Evolutionary conservation across 306 rosid species (phyloP).

Genomic region (Trifolium fragiferum): DNA sequence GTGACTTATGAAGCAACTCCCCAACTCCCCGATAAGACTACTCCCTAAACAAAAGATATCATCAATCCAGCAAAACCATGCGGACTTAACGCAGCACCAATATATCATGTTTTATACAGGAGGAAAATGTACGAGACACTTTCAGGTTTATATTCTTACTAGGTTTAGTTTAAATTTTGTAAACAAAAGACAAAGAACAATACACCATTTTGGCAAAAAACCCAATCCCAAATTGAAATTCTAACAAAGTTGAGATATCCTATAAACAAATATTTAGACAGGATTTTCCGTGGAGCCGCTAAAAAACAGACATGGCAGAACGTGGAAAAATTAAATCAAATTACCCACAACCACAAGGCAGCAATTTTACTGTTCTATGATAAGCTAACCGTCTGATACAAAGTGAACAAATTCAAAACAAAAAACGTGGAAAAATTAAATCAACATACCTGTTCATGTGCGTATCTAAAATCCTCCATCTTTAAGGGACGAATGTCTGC

Average conservation of each 20-base stretch:
- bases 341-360: too few relatives aligned
- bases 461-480: constrained; percentile 84
- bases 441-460: constrained; percentile 81
- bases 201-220: neutral
- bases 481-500: constrained; percentile 74
- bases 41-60: too few relatives aligned
- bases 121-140: neutral
- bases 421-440: constrained; percentile 14
- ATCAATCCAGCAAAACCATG: neutral
- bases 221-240: neutral
- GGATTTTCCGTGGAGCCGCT: too few relatives aligned
- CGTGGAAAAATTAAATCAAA: too few relatives aligned
- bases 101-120: neutral
- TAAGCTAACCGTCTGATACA: neutral
- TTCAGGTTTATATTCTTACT: neutral
- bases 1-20: too few relatives aligned
- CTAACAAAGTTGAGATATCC: neutral
- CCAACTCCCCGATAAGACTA: neutral
- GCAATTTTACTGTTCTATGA: constrained; percentile 10
- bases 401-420: neutral
- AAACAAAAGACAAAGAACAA: neutral
- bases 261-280: neutral
- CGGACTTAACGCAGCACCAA: neutral
- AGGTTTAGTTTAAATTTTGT: neutral
- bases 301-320: neutral